These are phyloP conservation scores for Nitzschia palea DNA, from an alignment of 108 stramenopile species.

Conservation along the genomic window DNA sequence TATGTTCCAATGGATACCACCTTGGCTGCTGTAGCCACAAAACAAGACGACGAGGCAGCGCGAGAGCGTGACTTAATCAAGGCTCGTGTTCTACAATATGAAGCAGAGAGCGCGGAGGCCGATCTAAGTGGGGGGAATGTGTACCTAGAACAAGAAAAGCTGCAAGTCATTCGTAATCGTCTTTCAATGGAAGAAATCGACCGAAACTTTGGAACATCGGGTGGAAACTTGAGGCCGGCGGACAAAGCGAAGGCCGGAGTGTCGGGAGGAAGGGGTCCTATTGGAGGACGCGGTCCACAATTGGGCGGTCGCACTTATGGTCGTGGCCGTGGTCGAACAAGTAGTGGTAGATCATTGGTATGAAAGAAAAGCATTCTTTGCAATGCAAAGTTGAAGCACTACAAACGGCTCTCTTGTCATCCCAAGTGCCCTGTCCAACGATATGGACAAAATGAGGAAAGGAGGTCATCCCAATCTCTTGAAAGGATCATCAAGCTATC, in stretches of 20 bases:
- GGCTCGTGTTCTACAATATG: slow-evolving; percentile 80
- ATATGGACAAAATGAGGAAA: too few relatives aligned
- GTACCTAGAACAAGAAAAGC: slow-evolving; percentile 81
- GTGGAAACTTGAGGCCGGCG: slow-evolving; percentile 30
- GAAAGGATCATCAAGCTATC: too few relatives aligned
- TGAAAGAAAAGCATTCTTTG: background rate
- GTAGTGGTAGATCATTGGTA: slow-evolving; percentile 16
- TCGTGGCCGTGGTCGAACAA: slow-evolving; percentile 8
- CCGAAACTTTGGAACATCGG: slow-evolving; percentile 74
- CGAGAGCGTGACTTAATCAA: slow-evolving; percentile 86
- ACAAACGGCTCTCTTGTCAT: too few relatives aligned
- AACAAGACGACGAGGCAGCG: slow-evolving; percentile 84
- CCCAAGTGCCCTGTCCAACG: too few relatives aligned
- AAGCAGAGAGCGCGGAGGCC: slow-evolving; percentile 78
- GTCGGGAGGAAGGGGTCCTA: slow-evolving; percentile 1
- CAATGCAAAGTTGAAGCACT: background rate
- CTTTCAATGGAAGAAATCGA: slow-evolving; percentile 82
- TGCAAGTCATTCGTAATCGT: slow-evolving; percentile 82
- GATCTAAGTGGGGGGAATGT: slow-evolving; percentile 68
- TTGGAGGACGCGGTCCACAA: background rate
- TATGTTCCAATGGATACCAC: slow-evolving; percentile 83
- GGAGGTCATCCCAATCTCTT: too few relatives aligned
- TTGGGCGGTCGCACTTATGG: slow-evolving; percentile 1
- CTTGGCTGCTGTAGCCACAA: slow-evolving; percentile 72
- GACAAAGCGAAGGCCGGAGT: slow-evolving; percentile 5